These are phyloP conservation scores for Colletotrichum horii DNA, from an alignment of 2,329 filamentous ascomycete genomes.

Conservation along the genomic window DNA sequence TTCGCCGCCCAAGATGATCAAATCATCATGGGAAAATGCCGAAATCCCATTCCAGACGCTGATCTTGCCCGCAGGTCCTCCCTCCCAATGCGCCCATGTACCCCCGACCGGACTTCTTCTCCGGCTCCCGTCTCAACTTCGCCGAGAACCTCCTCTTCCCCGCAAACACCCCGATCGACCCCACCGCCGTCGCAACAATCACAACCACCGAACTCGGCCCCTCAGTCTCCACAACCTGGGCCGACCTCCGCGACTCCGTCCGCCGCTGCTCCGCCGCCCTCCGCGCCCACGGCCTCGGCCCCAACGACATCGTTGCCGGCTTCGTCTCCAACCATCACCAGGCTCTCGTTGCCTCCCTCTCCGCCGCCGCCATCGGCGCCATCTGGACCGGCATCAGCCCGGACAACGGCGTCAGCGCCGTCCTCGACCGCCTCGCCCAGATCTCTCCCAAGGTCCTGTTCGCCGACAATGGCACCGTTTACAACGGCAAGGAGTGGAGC, in stretches of 20 bases:
- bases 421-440: constrained; percentile 85
- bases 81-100: constrained; percentile 75
- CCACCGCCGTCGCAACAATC: constrained; percentile 73
- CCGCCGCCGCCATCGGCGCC: constrained; percentile 80
- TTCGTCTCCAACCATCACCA: constrained; percentile 92
- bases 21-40: background rate
- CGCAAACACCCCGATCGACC: constrained; percentile 56
- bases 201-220: constrained; percentile 78
- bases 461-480: constrained; percentile 85
- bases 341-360: constrained; percentile 86
- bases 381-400: constrained; percentile 94
- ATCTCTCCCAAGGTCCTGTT: constrained; percentile 85
- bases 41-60: background rate
- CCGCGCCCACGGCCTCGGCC: constrained; percentile 65
- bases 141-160: constrained; percentile 94
- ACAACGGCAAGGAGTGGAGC: constrained; percentile 91
- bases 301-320: constrained; percentile 65
- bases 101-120: constrained; percentile 86
- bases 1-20: background rate
- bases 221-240: constrained; percentile 70
- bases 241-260: constrained; percentile 78
- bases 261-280: constrained; percentile 75
- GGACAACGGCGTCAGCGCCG: constrained; percentile 89
- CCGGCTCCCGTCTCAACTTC: constrained; percentile 83
- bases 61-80: constrained; percentile 61